These are phyloP conservation scores for Lepiota brunneoincarnata DNA, from an alignment of 768 basidiomycete species.

Conservation along the genomic window DNA sequence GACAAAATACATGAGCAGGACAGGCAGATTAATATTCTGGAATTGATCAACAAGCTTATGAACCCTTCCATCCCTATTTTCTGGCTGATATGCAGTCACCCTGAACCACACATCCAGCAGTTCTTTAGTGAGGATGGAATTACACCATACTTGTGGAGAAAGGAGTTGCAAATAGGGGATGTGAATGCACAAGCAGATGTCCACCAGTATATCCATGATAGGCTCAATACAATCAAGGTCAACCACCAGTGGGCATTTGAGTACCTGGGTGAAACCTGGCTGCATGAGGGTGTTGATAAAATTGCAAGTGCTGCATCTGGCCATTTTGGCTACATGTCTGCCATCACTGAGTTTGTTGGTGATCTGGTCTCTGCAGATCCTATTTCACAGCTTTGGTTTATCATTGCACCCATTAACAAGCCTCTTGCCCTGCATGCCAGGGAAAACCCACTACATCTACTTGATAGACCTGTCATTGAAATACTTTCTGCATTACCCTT, in stretches of 20 bases:
- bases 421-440: no score
- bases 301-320: constrained; percentile 13
- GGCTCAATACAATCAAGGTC: neutral
- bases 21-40: constrained; percentile 10
- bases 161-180: no score
- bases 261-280: constrained; percentile 11
- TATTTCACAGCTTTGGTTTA: neutral
- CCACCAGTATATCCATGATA: neutral
- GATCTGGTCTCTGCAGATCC: constrained; percentile 8
- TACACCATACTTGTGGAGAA: no score
- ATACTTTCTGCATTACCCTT: no score
- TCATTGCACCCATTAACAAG: constrained; percentile 3
- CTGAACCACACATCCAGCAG: constrained; percentile 11
- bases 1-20: constrained; percentile 13
- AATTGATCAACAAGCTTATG: constrained; percentile 9
- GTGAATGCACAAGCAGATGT: no score
- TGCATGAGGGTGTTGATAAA: constrained; percentile 1
- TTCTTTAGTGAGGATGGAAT: neutral
- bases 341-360: constrained; percentile 12
- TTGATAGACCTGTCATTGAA: no score
- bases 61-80: constrained; percentile 1
- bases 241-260: neutral
- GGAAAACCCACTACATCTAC: no score
- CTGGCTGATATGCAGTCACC: constrained; percentile 15
- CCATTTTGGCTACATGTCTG: constrained; percentile 16